phyloP scores from a whole-genome alignment of 305 asterid genomes.

The Solanum hybrid region DNA sequence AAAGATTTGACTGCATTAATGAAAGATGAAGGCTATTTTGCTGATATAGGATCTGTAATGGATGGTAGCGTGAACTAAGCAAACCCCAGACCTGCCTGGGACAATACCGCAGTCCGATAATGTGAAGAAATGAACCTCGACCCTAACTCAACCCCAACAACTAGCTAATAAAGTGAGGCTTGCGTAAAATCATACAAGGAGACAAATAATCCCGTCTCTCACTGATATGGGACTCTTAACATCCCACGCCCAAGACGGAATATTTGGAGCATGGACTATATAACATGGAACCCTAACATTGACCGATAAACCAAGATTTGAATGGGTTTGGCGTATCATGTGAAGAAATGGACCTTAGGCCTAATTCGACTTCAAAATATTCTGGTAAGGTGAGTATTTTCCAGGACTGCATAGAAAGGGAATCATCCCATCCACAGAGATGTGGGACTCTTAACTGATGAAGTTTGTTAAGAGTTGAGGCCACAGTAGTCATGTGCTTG shows the following conservation, averaged over 20 bases:
- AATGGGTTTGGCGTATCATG: neutral
- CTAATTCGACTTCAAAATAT: neutral
- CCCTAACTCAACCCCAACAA: neutral
- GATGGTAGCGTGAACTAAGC: neutral
- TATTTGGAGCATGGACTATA: neutral
- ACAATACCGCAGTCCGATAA: neutral
- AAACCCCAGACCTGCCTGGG: neutral
- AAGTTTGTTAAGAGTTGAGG: neutral
- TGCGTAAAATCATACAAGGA: neutral
- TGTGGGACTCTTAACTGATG: neutral
- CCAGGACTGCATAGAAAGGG: neutral
- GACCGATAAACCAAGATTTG: neutral
- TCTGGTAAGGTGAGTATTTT: neutral
- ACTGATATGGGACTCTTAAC: neutral
- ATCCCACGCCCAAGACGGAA: neutral
- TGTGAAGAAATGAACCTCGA: neutral
- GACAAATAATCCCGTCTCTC: neutral
- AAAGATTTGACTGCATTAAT: constrained; percentile 19
- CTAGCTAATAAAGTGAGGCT: neutral
- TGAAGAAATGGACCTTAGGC: neutral
- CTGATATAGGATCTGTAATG: constrained; percentile 5
- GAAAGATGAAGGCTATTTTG: constrained; percentile 17
- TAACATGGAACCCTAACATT: neutral
- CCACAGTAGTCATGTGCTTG: neutral
- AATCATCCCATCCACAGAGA: neutral